Evolutionary conservation across 768 basidiomycete species (phyloP), one percentile per base, ranked within the genome.

Genomic region (Astraeus odoratus): DNA sequence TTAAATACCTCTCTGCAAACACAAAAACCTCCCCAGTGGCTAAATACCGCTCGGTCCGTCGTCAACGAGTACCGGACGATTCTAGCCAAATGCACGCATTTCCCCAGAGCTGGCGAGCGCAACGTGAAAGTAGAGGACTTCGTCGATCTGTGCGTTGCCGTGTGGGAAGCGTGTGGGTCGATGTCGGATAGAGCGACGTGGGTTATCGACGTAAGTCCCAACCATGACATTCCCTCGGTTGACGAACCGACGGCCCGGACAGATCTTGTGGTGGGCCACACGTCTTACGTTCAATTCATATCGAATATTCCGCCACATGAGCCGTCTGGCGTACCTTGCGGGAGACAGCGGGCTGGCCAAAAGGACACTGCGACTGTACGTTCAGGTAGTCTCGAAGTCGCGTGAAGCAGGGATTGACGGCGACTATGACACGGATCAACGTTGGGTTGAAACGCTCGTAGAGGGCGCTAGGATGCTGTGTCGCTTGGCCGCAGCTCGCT

Each of bases 201-300:
- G 87, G 78, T 87, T 15, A 74, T 91, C 42, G 88, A 92, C 59
- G 86, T 87, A 50, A 53, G 83, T 78, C 19, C 44, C 31, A 12
- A 38, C 43, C 49, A 35, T 23, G 7, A 8, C 44, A 29, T 19
- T 42, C 0, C 24, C 39, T 41, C 47, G 1, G 24, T 12, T 0
- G 22, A 33, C 24, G n/a, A n/a, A 44, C 44, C 31, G 48, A 8
- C 42, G 43, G 15, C 10, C n/a, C 1, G 33, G 37, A 26, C 60
- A 88, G 86, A 76, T 91, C 18, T 74, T 97, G 2, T 95, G 91
- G 86, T 93, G 91, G 91, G 86, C 91, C 1, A 93, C 91, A 8
- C 81, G 84, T 18, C 75, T 93, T 18, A 98, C 95, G 0, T 96
- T 97, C 72, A 93, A 96, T 58, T 94, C 89, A 0, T 85, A 84